Percentiles rank a stretch among this genome's conserved stretches.
Evolutionary conservation across 768 basidiomycete species (phyloP).

Genomic region (Mycena leptocephala): DNA sequence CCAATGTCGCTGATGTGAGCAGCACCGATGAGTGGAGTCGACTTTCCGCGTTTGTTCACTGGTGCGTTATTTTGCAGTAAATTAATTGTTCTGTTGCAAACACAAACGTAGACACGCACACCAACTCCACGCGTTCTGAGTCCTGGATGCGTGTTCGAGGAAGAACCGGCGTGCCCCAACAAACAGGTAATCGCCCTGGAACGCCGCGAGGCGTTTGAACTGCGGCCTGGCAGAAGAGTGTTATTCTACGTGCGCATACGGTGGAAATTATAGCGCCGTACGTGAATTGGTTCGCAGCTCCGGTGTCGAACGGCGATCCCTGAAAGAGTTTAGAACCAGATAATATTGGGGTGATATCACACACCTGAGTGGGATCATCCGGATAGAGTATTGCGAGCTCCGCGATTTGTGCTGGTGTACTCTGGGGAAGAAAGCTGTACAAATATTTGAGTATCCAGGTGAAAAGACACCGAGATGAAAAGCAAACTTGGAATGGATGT

Average conservation of each 20-base stretch:
- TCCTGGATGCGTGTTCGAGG: slow-evolving; percentile 23
- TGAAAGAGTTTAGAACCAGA: neutral
- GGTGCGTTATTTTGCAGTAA: neutral
- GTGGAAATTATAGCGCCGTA: neutral
- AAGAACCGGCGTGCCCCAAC: slow-evolving; percentile 17
- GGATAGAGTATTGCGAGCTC: slow-evolving; percentile 20
- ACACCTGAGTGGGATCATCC: slow-evolving; percentile 7
- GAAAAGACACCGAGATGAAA: neutral
- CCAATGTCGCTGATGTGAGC: slow-evolving; percentile 9
- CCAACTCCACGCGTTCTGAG: slow-evolving; percentile 29
- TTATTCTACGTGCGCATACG: too few relatives aligned
- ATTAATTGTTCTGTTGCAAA: neutral
- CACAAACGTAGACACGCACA: neutral
- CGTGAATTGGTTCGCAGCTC: slow-evolving; percentile 18
- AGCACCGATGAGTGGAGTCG: slow-evolving; percentile 18
- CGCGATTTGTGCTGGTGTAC: slow-evolving; percentile 10
- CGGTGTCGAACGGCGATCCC: slow-evolving; percentile 33
- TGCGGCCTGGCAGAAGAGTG: neutral
- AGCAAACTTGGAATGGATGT: slow-evolving; percentile 18
- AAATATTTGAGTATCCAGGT: neutral
- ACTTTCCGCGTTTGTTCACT: slow-evolving; percentile 30
- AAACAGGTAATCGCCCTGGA: slow-evolving; percentile 25
- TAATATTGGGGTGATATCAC: neutral
- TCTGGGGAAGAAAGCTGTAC: slow-evolving; percentile 12
- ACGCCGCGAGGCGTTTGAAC: slow-evolving; percentile 34